phyloP scores from a whole-genome alignment of 2,329 filamentous ascomycete species.

The Fusarium illudens region DNA sequence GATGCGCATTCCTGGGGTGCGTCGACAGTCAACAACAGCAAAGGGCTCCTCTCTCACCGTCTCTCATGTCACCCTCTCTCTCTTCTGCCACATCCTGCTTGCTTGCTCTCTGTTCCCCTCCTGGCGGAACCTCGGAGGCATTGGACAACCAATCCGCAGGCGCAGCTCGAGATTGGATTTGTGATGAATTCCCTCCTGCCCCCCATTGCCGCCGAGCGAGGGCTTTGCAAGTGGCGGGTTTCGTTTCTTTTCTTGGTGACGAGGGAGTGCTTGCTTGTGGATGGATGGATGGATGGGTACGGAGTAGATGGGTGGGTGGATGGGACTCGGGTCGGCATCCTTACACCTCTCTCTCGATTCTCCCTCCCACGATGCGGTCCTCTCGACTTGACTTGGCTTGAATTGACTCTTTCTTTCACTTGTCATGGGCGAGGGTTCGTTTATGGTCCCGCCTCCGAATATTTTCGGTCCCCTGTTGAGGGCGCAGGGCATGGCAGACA shows the following conservation, averaged over 20 bases:
- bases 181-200: constrained; percentile 6
- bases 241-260: constrained; percentile 26
- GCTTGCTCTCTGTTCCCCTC: not conserved
- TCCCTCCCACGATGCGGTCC: not conserved
- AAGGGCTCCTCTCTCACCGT: constrained; percentile 4
- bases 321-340: too few species aligned
- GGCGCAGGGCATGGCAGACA: not conserved
- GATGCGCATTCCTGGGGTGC: constrained; percentile 28
- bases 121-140: not conserved
- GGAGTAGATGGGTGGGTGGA: too few species aligned
- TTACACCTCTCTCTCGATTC: not conserved
- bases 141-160: constrained; percentile 17
- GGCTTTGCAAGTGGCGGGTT: constrained; percentile 16
- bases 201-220: constrained; percentile 5
- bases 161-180: constrained; percentile 19
- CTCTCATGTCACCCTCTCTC: not conserved
- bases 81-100: not conserved
- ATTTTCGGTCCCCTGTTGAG: constrained; percentile 26
- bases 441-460: constrained; percentile 22
- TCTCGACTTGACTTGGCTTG: not conserved
- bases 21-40: constrained; percentile 10
- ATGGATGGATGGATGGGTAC: too few species aligned
- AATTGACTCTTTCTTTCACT: not conserved
- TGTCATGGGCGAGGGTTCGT: constrained; percentile 1
- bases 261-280: constrained; percentile 24